Evolutionary conservation across 2,329 filamentous ascomycete species (phyloP).

Genomic region (Hypoxylon sp.): DNA sequence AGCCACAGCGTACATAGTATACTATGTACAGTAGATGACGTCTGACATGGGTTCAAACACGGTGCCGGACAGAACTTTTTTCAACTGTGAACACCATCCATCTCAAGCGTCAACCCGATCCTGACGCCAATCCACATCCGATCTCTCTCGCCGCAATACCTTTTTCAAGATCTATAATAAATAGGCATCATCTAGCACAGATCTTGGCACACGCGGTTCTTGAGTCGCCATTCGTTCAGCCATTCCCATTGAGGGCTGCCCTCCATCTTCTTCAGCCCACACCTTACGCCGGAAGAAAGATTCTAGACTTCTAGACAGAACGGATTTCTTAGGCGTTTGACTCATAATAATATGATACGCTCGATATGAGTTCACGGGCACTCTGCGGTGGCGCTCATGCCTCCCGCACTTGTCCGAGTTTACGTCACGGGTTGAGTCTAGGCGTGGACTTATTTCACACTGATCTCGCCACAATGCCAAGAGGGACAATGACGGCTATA

Average conservation of each 20-base stretch:
- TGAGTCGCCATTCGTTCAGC: background rate
- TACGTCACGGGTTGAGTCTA: slow-evolving; percentile 11
- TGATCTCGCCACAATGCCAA: slow-evolving; percentile 1
- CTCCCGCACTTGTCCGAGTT: slow-evolving; percentile 35
- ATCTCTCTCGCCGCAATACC: background rate
- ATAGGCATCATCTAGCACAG: background rate
- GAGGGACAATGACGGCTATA: background rate
- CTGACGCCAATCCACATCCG: background rate
- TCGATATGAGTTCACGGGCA: slow-evolving; percentile 45
- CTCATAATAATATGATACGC: slow-evolving; percentile 44
- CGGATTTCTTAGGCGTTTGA: background rate
- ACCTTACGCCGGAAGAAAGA: background rate
- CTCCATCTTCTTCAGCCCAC: background rate
- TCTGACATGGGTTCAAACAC: slow-evolving; percentile 25
- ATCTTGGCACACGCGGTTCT: background rate
- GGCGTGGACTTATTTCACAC: slow-evolving; percentile 9
- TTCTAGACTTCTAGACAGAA: background rate
- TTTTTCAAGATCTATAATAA: background rate
- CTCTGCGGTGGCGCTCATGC: slow-evolving; percentile 39
- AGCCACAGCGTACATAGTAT: too few relatives aligned
- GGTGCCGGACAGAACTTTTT: slow-evolving; percentile 37
- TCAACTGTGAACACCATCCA: slow-evolving; percentile 31
- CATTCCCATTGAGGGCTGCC: too few relatives aligned
- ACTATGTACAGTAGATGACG: too few relatives aligned
- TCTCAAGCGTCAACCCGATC: background rate